Base-by-base conservation (phyloP, 768 basidiomycete species). In the Leccinum arenicola region DNA sequence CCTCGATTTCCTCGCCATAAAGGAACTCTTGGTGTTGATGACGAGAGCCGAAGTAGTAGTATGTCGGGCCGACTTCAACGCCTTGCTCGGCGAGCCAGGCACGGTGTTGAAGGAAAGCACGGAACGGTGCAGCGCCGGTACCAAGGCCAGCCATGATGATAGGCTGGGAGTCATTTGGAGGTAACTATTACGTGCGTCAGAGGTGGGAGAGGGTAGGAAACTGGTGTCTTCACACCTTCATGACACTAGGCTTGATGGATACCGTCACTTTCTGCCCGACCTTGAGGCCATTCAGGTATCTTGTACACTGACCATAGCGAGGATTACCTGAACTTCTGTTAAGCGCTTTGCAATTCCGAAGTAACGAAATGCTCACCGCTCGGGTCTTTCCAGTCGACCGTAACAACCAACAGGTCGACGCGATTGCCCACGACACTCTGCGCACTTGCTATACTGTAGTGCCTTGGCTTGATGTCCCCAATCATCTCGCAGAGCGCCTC, bases 31-130 rank as follows among this genome's bases (percentile, higher is more conserved):
- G 86, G 29, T 90, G 89, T 73, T 92, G 91, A 73, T 98, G 89
- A 57, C 97, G 92, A 58, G 96, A 95, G 57, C 97, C 97, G 72
- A 99, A 99, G 81, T 99, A 99, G 80, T 99, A 98, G 72, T 98
- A 88, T 10, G 93, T 84, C 2, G 96, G 96, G 0, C 97, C 97
- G 59, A 97, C 85, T 53, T 89, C 80, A 63, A 88, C 77, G 27
- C 89, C 88, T 70, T 91, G 87, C 31, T 85, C 74, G 31, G 83
- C 80, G 57, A 95, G 87, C 82, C 81, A 85, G 7, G 93, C 94
- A 58, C 96, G 88, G 74, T 99, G 87, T 73, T 99, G 97, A 61
- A 98, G 85, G 83, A 98, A 99, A 7, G 97, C 97, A 58, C 97
- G 93, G 90, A 99, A 99, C 23, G 97, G 97, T 11, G 97, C 97